phyloP scores from a whole-genome alignment of 1,284 basidiomycete species.

The Moesziomyces globuligerus region DNA sequence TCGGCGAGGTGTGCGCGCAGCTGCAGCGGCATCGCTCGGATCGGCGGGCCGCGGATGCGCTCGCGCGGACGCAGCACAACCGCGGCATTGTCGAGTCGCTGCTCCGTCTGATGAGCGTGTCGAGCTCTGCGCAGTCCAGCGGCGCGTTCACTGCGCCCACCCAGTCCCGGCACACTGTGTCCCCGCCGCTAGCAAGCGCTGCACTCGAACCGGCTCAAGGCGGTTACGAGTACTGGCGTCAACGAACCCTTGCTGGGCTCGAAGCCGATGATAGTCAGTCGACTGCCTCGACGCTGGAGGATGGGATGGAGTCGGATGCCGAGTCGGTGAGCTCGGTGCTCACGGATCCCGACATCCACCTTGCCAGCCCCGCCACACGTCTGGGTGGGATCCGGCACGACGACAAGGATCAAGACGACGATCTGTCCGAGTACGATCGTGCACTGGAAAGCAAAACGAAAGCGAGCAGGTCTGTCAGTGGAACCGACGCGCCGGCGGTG shows the following conservation, averaged over 20 bases:
- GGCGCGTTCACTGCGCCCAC: conserved; percentile 24
- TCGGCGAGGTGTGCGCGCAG: conserved; percentile 15
- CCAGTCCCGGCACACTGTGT: too few species aligned
- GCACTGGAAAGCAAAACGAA: conserved; percentile 1
- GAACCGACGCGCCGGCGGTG: neutral
- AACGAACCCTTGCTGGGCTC: conserved; percentile 13
- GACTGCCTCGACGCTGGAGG: neutral
- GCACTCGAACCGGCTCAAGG: neutral
- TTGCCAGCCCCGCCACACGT: neutral
- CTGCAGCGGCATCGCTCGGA: conserved; percentile 2
- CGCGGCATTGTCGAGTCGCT: conserved; percentile 23
- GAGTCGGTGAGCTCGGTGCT: conserved; percentile 38
- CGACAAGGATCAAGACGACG: conserved; percentile 9
- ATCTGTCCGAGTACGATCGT: conserved; percentile 27
- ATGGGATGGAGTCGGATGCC: conserved; percentile 15
- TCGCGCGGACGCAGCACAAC: conserved; percentile 33
- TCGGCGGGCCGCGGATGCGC: conserved; percentile 4
- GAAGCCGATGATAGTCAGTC: conserved; percentile 7
- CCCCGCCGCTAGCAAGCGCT: too few species aligned
- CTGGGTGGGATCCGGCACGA: conserved; percentile 11
- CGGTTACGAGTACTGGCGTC: conserved; percentile 26
- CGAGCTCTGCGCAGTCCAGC: neutral
- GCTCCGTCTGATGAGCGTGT: conserved; percentile 11
- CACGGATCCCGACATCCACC: conserved; percentile 36
- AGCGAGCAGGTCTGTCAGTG: neutral